Evolutionary conservation across 192 early-diverging fungal species (phyloP).

Genomic region (Backusella mclennaniae): DNA sequence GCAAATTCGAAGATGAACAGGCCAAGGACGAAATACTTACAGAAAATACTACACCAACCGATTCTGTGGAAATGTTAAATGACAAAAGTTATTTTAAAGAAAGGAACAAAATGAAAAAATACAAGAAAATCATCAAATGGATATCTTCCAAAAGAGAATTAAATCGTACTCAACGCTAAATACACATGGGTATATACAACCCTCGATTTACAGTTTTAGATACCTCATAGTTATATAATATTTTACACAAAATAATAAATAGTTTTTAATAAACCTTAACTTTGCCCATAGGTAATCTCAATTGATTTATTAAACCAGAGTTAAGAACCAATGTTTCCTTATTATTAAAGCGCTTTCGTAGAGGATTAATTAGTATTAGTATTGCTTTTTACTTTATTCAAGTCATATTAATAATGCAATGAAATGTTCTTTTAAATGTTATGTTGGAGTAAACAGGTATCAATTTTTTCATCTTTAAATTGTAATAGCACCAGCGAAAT

Average conservation of each 20-base stretch:
- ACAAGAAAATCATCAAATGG: neutral
- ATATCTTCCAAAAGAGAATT: neutral
- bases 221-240: neutral
- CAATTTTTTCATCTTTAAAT: neutral
- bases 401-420: neutral
- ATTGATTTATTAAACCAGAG: neutral
- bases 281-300: neutral
- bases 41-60: neutral
- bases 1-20: neutral
- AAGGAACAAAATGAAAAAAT: neutral
- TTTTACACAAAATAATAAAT: neutral
- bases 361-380: too few species aligned
- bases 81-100: neutral
- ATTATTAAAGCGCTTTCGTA: too few species aligned
- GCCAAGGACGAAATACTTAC: neutral
- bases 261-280: neutral
- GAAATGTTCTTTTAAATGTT: neutral
- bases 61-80: neutral
- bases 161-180: neutral
- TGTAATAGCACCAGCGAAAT: constrained; percentile 18
- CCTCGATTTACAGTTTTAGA: neutral
- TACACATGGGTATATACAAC: neutral
- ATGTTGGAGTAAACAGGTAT: neutral
- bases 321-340: neutral
- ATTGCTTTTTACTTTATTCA: neutral